Evolutionary conservation across 768 basidiomycete species (phyloP), one percentile per base, ranked within the genome.

Genomic region (Macrolepiota fuliginosa): DNA sequence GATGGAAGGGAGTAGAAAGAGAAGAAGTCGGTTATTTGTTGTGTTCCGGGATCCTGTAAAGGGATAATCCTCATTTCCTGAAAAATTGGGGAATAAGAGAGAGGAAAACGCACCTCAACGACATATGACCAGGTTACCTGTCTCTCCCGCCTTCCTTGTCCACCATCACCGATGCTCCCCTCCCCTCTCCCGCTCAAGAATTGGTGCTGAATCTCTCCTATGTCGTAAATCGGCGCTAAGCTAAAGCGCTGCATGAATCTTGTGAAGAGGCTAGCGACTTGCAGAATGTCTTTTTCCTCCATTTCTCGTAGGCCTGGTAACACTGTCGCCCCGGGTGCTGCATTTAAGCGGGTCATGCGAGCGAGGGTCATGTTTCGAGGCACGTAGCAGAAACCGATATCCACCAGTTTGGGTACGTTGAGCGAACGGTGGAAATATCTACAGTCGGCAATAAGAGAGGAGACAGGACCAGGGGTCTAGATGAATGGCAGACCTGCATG

Each of bases 101-200:
- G 35, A 49, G 4, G 19, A 39, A 46, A 10, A 36, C 25, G 51
- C 79, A 90, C 96, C 85, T 98, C 96, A 50, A 97, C 91, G 35
- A 99, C 96, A 69, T 96, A 98, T 2, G 91, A 80, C 96, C 96
- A 99, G 2, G 91, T 89, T 29, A 98, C 96, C 71, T 98, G 97
- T 1, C 86, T 87, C 7, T 83, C 75, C 65, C 91, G 80, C 69
- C 88, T 68, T 70, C 83, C 73, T 24, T 72, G 69, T 51, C 76
- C 79, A 24, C 81, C 85, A 54, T 79, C 82, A 39, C 82, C 81
- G 12, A 75, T 68, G 40, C 74, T 79, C 55, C 86, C 83, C 22
- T 71, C 75, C 2, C 94, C 97, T 49, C 79, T 79, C 4, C 97
- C 97, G 67, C 92, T 93, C 68, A 95, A 75, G 73, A 98, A 88